Evolutionary conservation across 352 stramenopile species (phyloP).

Genomic region (Stramenopiles sp.): DNA sequence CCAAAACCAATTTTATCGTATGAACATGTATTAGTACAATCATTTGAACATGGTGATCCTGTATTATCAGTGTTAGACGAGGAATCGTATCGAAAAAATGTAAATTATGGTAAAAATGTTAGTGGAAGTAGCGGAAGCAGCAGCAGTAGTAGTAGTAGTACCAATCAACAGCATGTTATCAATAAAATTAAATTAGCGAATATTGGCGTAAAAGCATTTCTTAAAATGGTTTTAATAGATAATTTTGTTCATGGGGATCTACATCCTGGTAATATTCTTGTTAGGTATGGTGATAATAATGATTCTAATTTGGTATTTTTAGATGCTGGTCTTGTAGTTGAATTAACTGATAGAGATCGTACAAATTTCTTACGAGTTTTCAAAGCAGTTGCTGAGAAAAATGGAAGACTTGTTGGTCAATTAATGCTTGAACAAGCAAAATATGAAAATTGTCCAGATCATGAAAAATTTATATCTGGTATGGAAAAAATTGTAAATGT

Average conservation of each 20-base stretch:
- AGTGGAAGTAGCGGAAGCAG: too few species aligned
- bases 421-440: constrained; percentile 41
- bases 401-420: constrained; percentile 47
- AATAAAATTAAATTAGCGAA: constrained; percentile 36
- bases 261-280: constrained; percentile 68
- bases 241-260: constrained; percentile 79
- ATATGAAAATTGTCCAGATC: constrained; percentile 25
- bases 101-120: too few species aligned
- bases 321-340: constrained; percentile 55
- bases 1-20: constrained; percentile 39
- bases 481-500: constrained; percentile 36
- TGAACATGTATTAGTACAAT: constrained; percentile 67
- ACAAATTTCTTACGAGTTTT: constrained; percentile 60
- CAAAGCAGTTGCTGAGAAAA: constrained; percentile 43
- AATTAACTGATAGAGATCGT: constrained; percentile 42
- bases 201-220: constrained; percentile 54
- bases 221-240: constrained; percentile 84
- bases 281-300: background rate
- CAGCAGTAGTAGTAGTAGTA: too few species aligned
- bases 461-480: constrained; percentile 20
- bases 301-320: constrained; percentile 39
- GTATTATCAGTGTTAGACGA: too few species aligned
- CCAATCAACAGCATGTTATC: too few species aligned
- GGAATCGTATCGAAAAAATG: too few species aligned
- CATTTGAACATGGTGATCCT: constrained; percentile 49